Percentiles rank a stretch among this genome's conserved stretches.
Conservation (phyloP, 345 rosid species). For the Acer campestre region DNA sequence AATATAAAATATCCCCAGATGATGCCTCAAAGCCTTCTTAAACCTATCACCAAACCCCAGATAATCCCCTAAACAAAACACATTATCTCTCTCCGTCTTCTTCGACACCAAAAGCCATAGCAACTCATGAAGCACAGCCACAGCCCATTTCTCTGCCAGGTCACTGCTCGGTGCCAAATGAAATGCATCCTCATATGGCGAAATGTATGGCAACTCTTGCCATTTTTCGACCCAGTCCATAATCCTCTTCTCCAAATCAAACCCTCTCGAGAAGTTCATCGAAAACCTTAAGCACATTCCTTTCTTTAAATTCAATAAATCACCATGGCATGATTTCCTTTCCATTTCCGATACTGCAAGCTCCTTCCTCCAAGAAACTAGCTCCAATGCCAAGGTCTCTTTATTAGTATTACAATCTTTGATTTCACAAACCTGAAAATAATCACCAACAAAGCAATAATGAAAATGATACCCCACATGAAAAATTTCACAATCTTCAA, state of each 20-base stretch:
- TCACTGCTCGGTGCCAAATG: constrained; percentile 62
- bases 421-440: constrained; percentile 50
- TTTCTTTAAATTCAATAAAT: constrained; percentile 26
- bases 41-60: constrained; percentile 67
- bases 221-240: constrained; percentile 73
- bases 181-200: constrained; percentile 70
- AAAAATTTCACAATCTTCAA: not conserved
- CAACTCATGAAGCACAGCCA: constrained; percentile 79
- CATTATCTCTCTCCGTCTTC: constrained; percentile 73
- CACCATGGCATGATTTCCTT: constrained; percentile 39
- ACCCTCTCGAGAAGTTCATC: constrained; percentile 78
- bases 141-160: constrained; percentile 81
- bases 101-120: constrained; percentile 61
- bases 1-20: constrained; percentile 82
- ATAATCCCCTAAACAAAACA: constrained; percentile 64
- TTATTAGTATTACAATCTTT: constrained; percentile 32
- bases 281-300: constrained; percentile 55
- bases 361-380: constrained; percentile 51
- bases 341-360: constrained; percentile 70
- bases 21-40: constrained; percentile 65
- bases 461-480: too few species aligned
- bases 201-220: constrained; percentile 80
- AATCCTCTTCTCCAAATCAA: constrained; percentile 59
- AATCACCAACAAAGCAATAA: constrained; percentile 28
- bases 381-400: constrained; percentile 45